Evolutionary conservation across 139 green algal genomes (phyloP).

Genomic region (Diplosphaera chodatii): DNA sequence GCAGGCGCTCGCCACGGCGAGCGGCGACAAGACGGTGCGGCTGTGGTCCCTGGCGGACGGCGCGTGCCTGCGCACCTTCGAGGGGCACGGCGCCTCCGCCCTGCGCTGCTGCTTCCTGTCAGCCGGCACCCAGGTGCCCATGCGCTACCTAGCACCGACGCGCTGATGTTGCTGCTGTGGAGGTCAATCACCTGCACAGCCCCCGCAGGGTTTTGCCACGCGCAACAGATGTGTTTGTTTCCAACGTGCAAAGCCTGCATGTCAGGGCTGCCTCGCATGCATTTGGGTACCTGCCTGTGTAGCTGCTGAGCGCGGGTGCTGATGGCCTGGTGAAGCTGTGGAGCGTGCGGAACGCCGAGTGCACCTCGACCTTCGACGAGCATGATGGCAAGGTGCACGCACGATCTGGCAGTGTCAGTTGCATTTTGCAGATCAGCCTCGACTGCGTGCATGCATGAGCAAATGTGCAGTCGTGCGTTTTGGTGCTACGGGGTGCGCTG

Average conservation of each 20-base stretch:
- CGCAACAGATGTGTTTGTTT: no score
- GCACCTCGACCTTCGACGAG: conserved; percentile 82
- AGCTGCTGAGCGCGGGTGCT: conserved; percentile 75
- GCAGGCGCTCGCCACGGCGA: conserved; percentile 42
- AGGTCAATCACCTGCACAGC: no score
- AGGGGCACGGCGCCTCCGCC: conserved; percentile 84
- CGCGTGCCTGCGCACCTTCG: conserved; percentile 83
- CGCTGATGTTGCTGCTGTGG: background rate
- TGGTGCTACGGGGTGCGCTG: no score
- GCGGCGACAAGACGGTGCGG: conserved; percentile 78
- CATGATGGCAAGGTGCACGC: conserved; percentile 93
- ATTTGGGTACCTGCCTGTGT: conserved; percentile 3
- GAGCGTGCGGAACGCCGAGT: conserved; percentile 67
- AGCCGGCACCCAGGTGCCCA: conserved; percentile 61
- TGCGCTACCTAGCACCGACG: background rate
- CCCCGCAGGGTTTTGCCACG: no score
- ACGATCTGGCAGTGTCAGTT: no score
- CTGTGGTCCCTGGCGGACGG: conserved; percentile 82
- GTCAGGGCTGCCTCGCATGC: no score
- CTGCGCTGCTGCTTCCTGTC: conserved; percentile 74
- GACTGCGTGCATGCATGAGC: no score
- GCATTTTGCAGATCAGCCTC: conserved; percentile 15
- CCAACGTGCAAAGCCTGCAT: no score
- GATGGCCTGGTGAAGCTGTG: conserved; percentile 97
- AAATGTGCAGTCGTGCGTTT: no score